Evolutionary conservation across 305 asterid genomes (phyloP).

Genomic region (Coffea humblotiana): DNA sequence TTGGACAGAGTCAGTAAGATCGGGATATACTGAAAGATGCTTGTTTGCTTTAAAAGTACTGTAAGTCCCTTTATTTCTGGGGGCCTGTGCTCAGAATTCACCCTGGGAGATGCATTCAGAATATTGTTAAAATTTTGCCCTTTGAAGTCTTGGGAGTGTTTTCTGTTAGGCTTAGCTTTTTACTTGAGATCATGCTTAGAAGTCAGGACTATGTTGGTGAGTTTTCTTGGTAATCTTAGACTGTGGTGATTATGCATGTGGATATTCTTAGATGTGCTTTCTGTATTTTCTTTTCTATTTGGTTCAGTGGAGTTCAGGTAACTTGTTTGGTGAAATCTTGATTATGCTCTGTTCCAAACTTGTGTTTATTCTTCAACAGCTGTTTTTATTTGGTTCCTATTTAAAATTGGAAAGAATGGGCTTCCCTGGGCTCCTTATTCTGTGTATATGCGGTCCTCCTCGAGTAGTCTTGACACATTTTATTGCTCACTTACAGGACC

Average conservation of each 20-base stretch:
- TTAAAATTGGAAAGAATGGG: not conserved
- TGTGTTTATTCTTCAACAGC: not conserved
- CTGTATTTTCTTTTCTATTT: not conserved
- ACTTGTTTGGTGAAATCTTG: not conserved
- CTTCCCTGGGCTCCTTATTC: not conserved
- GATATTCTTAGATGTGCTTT: not conserved
- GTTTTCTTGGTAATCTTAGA: not conserved
- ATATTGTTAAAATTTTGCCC: not conserved
- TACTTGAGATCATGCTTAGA: not conserved
- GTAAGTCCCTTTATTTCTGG: not conserved
- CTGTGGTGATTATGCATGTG: not conserved
- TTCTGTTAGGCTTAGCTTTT: not conserved
- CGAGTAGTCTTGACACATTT: conserved; percentile 9
- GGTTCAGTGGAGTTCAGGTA: not conserved
- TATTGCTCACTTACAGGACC: conserved; percentile 50
- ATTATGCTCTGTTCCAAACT: not conserved
- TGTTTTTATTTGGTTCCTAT: not conserved
- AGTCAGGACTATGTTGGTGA: not conserved
- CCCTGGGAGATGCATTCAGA: not conserved
- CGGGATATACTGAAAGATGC: not conserved
- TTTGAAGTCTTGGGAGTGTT: not conserved
- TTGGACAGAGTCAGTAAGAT: not conserved
- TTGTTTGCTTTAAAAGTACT: not conserved
- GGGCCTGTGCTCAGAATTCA: not conserved
- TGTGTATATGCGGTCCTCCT: not conserved